These are phyloP conservation scores for Boechera stricta DNA, from an alignment of 345 rosid species.

Conservation along the genomic window DNA sequence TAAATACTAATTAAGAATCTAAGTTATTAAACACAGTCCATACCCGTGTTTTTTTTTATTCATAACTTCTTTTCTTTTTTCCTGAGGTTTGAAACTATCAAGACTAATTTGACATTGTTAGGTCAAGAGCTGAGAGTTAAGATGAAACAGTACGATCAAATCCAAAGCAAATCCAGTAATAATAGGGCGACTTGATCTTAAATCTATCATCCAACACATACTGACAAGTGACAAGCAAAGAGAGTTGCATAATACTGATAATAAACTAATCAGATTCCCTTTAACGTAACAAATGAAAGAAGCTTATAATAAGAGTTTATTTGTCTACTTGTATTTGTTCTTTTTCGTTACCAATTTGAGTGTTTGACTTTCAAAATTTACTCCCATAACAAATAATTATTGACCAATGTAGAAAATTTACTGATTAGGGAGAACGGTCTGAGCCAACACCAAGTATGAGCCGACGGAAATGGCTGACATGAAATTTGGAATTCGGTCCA, in stretches of 20 bases:
- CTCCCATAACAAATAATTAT: not conserved
- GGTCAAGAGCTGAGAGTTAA: constrained; percentile 11
- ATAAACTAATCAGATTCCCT: constrained; percentile 1
- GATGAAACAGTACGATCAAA: not conserved
- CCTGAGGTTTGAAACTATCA: not conserved
- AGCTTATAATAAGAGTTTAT: constrained; percentile 21
- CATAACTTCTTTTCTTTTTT: not conserved
- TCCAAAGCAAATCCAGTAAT: constrained; percentile 13
- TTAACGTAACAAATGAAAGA: constrained; percentile 2
- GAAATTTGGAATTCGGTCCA: too few relatives aligned
- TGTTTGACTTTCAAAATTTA: not conserved
- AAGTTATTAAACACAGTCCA: not conserved
- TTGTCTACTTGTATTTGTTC: constrained; percentile 21
- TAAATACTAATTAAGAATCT: not conserved
- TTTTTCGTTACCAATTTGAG: constrained; percentile 4
- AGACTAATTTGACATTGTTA: not conserved
- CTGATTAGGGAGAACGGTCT: not conserved
- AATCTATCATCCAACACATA: constrained; percentile 24
- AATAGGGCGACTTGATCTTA: not conserved
- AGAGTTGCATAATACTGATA: not conserved
- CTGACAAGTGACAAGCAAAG: constrained; percentile 4
- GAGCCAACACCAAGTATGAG: too few relatives aligned
- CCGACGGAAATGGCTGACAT: too few relatives aligned
- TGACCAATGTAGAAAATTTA: not conserved
- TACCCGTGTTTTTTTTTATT: not conserved